Percentiles rank a stretch among this genome's conserved stretches.
These are phyloP conservation scores for Cladosporium cucumerinum DNA, from an alignment of 2,329 filamentous ascomycete genomes.

Conservation along the genomic window DNA sequence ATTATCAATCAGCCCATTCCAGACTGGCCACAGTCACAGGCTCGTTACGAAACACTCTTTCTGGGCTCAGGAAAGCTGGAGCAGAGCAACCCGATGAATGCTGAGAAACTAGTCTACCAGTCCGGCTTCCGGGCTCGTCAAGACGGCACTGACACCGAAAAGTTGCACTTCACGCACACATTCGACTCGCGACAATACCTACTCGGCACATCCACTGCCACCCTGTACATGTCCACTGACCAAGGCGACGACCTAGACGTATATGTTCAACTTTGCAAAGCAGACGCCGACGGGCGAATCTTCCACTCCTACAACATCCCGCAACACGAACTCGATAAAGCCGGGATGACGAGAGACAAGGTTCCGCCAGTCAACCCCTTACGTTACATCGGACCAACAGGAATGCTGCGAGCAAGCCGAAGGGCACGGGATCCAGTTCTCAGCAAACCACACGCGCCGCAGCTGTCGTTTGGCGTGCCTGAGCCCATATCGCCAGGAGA, in stretches of 20 bases:
- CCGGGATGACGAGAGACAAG: constrained; percentile 42
- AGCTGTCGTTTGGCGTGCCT: not conserved
- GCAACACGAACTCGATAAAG: constrained; percentile 13
- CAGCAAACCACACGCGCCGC: not conserved
- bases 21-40: not conserved
- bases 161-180: constrained; percentile 35
- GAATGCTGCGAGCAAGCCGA: not conserved
- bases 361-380: not conserved
- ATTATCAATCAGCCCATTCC: not conserved
- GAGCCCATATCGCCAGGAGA: not conserved
- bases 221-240: constrained; percentile 39
- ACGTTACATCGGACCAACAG: not conserved
- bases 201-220: constrained; percentile 46
- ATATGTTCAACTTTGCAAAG: constrained; percentile 18
- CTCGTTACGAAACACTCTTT: not conserved
- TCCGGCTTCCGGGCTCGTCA: not conserved
- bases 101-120: not conserved
- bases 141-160: not conserved
- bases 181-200: constrained; percentile 41
- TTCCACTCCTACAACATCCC: constrained; percentile 17
- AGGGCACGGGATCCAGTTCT: not conserved
- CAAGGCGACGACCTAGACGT: constrained; percentile 21
- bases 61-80: not conserved
- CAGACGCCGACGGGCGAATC: not conserved
- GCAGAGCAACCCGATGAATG: not conserved